phyloP scores from a whole-genome alignment of 257 asterid genomes.

The Buddleja alternifolia region DNA sequence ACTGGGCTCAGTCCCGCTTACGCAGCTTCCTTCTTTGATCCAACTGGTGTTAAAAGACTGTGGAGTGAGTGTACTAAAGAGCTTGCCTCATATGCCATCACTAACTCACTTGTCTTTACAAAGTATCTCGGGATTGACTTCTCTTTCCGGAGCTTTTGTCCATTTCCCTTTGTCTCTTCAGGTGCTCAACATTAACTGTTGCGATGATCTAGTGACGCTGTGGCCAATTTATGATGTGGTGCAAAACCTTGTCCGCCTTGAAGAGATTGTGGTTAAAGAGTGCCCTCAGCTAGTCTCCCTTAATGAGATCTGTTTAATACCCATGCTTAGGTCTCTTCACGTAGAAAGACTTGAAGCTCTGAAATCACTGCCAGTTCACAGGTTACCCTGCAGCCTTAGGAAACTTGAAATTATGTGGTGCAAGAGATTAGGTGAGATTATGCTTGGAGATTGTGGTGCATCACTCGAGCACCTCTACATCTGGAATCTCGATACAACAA shows the following conservation, averaged over 20 bases:
- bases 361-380: neutral
- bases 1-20: conserved; percentile 1
- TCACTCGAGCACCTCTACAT: conserved; percentile 5
- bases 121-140: conserved; percentile 1
- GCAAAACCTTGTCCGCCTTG: conserved; percentile 8
- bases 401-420: neutral
- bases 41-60: conserved; percentile 12
- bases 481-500: neutral
- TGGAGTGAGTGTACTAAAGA: neutral
- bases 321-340: neutral
- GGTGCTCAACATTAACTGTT: neutral
- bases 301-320: conserved; percentile 13
- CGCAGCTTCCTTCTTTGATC: conserved; percentile 13
- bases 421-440: neutral
- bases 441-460: neutral
- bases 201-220: conserved; percentile 15
- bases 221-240: conserved; percentile 14
- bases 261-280: neutral
- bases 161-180: conserved; percentile 27
- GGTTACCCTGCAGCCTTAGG: neutral
- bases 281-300: conserved; percentile 22
- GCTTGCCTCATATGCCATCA: conserved; percentile 16
- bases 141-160: neutral
- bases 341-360: conserved; percentile 4
- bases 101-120: conserved; percentile 6